Base-by-base conservation (phyloP, 768 basidiomycete genomes). In the Inosperma sp. region DNA sequence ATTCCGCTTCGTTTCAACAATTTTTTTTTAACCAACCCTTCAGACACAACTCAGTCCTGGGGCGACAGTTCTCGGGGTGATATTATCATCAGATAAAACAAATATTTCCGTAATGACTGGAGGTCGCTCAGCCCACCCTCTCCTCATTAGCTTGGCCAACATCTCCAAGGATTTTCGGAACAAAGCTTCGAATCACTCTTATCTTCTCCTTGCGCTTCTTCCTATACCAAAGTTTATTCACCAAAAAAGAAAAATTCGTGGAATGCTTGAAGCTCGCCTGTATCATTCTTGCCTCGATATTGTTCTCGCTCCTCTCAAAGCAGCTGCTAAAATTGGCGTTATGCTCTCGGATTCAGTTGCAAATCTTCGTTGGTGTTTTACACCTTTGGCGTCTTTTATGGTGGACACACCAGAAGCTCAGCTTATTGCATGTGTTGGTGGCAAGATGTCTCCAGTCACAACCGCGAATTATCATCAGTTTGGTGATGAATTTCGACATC, bases 61-160 rank as follows among this genome's bases (percentile, higher is more conserved):
- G 2, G 56, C 59, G 0, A 69, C 65, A 0, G 52, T 71, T n/a
- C 43, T 70, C 7, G 64, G 68, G 1, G 55, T 60, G 0, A 58
- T 71, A 8, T 45, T 61, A 1, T 62, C 64, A 3, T 66, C 65
- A 0, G 65, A 70, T 47, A 72, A 72, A 43, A 69, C 68, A 6
- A 60, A 60, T 17, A 60, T 72, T 12, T 62, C 67, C 0, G 49
- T 57, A 14, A 62, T 62, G 46, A 68, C 65, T 9, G 67, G 68
- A 13, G 58, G 59, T 21, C 60, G 62, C 27, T 53, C 57, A 4
- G 68, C 65, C 29, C 66, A 72, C 31, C 70, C 66, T 0, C 44
- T 70, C 0, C 51, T 70, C 0, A 48, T 71, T 7, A 64, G 52
- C 1, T 35, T 70, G 5, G 65, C 66, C 9, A 72, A 73, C 49